These are phyloP conservation scores for Colletotrichum sp. DNA, from an alignment of 2,329 filamentous ascomycete genomes.

Conservation along the genomic window DNA sequence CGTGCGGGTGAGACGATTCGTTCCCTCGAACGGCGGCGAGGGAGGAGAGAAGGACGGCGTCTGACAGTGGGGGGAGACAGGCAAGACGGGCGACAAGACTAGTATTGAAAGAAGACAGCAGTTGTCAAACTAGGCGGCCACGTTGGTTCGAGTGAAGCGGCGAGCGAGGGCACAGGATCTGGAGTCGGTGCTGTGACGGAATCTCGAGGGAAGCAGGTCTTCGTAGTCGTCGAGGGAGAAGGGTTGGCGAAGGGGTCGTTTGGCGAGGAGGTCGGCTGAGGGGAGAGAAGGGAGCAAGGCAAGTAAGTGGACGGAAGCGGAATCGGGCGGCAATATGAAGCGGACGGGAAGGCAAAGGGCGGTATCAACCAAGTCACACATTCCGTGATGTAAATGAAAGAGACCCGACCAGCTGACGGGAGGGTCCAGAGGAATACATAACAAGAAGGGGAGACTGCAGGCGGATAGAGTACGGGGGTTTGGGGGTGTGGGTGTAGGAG, in stretches of 20 bases:
- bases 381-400: constrained; percentile 15
- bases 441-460: neutral
- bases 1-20: neutral
- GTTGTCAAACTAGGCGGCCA: neutral
- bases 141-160: neutral
- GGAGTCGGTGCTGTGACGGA: neutral
- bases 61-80: neutral
- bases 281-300: neutral
- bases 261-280: neutral
- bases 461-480: neutral
- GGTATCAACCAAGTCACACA: constrained; percentile 9
- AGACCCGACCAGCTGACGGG: neutral
- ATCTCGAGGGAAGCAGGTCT: neutral
- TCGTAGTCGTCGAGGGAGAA: neutral
- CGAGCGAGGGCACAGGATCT: neutral
- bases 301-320: neutral
- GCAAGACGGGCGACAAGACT: neutral
- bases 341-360: neutral
- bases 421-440: neutral
- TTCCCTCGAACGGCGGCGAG: neutral
- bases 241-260: neutral
- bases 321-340: constrained; percentile 5
- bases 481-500: neutral
- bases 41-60: neutral
- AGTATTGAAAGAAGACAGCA: neutral